Percentiles rank a stretch among this genome's conserved stretches.
phyloP scores from a whole-genome alignment of 2,329 filamentous ascomycete species.

The Monilinia laxa region DNA sequence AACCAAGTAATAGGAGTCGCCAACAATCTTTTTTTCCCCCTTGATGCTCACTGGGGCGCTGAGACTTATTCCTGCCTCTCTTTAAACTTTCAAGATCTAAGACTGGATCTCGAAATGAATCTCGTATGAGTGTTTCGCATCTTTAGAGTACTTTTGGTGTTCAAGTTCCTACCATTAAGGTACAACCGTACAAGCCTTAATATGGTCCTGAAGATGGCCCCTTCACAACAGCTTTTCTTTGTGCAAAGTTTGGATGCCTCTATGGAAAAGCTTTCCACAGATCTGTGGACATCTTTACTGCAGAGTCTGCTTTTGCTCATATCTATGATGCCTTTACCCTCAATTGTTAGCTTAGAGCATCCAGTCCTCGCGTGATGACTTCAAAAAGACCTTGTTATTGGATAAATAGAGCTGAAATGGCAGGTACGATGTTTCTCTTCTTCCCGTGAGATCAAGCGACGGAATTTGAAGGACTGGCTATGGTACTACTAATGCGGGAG shows the following conservation, averaged over 20 bases:
- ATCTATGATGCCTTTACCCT: not conserved
- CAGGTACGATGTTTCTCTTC: not conserved
- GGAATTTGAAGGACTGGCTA: too few relatives aligned
- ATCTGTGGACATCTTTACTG: too few relatives aligned
- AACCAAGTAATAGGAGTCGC: not conserved
- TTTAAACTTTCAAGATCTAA: not conserved
- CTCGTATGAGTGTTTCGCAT: not conserved
- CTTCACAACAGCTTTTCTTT: not conserved
- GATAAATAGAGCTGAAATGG: not conserved
- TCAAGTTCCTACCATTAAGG: not conserved
- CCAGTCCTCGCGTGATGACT: not conserved
- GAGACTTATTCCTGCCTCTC: not conserved
- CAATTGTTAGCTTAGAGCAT: too few relatives aligned
- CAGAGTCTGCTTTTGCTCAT: not conserved
- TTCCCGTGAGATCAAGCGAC: too few relatives aligned
- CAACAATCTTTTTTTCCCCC: not conserved
- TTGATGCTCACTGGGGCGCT: not conserved
- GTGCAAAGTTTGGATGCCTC: too few relatives aligned
- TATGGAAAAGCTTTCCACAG: too few relatives aligned
- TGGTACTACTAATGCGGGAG: too few relatives aligned
- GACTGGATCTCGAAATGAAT: not conserved
- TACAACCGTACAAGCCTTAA: not conserved
- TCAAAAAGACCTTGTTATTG: not conserved
- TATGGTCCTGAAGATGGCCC: not conserved
- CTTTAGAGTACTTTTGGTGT: not conserved